These are phyloP conservation scores for Boletus sp. DNA, from an alignment of 1,284 basidiomycete species.

Conservation along the genomic window DNA sequence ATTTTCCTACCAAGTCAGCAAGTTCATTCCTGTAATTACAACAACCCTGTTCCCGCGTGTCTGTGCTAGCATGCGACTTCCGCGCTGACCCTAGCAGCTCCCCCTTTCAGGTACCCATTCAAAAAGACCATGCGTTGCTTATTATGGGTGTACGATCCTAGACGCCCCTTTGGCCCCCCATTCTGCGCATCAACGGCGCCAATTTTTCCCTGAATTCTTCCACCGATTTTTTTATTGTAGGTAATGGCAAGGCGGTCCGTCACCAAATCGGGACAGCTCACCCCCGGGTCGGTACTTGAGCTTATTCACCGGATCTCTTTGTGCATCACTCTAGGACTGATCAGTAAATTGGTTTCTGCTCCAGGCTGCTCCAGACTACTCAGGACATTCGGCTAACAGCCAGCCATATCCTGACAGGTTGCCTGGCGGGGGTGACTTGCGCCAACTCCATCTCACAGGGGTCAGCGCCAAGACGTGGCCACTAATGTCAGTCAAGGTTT, in stretches of 20 bases:
- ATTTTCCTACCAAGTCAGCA: constrained; percentile 14
- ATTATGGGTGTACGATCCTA: background rate
- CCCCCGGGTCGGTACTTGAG: constrained; percentile 17
- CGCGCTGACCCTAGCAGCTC: constrained; percentile 15
- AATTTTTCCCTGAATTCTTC: constrained; percentile 14
- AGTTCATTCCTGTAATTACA: constrained; percentile 24
- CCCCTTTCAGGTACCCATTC: constrained; percentile 6
- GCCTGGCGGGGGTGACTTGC: background rate
- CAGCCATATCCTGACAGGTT: too few relatives aligned
- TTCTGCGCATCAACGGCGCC: constrained; percentile 4
- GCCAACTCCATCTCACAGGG: background rate
- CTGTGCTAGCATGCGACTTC: constrained; percentile 24
- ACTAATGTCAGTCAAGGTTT: background rate
- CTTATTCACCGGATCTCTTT: constrained; percentile 17
- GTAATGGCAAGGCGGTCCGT: constrained; percentile 25
- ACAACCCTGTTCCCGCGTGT: constrained; percentile 33
- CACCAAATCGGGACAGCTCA: constrained; percentile 17
- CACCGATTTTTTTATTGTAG: constrained; percentile 12
- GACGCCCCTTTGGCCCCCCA: constrained; percentile 3
- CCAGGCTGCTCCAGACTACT: too few relatives aligned
- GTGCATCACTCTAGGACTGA: constrained; percentile 10
- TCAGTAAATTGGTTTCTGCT: too few relatives aligned
- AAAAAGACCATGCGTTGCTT: background rate
- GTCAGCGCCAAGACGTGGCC: too few relatives aligned
- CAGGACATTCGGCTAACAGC: too few relatives aligned